Evolutionary conservation across 2,329 filamentous ascomycete genomes (phyloP).

Genomic region (Paecilomyces dactylethromorphus): DNA sequence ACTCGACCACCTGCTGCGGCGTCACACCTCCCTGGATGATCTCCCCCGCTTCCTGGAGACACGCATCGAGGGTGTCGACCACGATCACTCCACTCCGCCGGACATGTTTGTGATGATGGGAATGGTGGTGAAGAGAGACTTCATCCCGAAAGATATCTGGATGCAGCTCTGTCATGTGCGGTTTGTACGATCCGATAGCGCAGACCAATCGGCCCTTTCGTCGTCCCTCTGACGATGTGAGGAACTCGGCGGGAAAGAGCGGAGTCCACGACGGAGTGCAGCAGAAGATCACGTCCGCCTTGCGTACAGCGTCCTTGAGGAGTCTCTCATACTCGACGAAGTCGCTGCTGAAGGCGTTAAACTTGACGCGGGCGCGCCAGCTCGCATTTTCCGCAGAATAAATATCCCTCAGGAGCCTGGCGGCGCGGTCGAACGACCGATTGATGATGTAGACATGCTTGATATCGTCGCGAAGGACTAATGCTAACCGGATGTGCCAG

Average conservation of each 20-base stretch:
- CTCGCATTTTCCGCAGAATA: slow-evolving; percentile 49
- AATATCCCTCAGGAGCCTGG: slow-evolving; percentile 46
- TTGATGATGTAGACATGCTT: slow-evolving; percentile 79
- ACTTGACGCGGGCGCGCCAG: slow-evolving; percentile 61
- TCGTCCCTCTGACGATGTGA: slow-evolving; percentile 55
- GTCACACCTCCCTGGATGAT: slow-evolving; percentile 69
- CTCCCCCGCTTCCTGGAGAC: slow-evolving; percentile 78
- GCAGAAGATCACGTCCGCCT: slow-evolving; percentile 78
- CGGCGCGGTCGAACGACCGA: slow-evolving; percentile 46
- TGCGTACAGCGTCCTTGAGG: slow-evolving; percentile 60
- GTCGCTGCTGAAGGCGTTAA: slow-evolving; percentile 61
- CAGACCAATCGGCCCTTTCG: slow-evolving; percentile 39
- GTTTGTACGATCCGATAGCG: slow-evolving; percentile 49
- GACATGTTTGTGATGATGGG: slow-evolving; percentile 46
- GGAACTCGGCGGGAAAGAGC: slow-evolving; percentile 65
- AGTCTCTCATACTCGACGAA: slow-evolving; percentile 65
- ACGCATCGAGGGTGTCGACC: slow-evolving; percentile 67
- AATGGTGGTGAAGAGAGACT: slow-evolving; percentile 36
- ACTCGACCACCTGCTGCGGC: slow-evolving; percentile 72
- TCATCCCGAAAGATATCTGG: slow-evolving; percentile 65
- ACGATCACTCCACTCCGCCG: slow-evolving; percentile 54
- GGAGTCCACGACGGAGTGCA: slow-evolving; percentile 71
- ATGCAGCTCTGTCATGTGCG: slow-evolving; percentile 77
- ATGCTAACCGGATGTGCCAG: slow-evolving; percentile 83
- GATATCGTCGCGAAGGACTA: slow-evolving; percentile 65